Evolutionary conservation across 148 eudicot species (phyloP).

Genomic region (Polygonum maritimum): DNA sequence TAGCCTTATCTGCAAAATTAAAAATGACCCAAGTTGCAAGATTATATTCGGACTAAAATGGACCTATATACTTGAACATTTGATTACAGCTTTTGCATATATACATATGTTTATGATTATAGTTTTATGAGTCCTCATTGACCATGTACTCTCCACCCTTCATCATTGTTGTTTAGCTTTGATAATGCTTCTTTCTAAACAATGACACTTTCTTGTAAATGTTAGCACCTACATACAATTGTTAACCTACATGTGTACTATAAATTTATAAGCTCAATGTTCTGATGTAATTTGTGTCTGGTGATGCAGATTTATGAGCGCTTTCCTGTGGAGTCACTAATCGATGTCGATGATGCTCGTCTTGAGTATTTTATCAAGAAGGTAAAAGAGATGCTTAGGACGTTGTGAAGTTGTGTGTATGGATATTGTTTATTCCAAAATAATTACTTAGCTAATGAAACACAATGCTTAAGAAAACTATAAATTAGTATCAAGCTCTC

Average conservation of each 20-base stretch:
- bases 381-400: slow-evolving; percentile 24
- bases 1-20: neutral
- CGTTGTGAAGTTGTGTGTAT: neutral
- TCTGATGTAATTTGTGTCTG: neutral
- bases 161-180: neutral
- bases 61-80: no score
- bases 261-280: neutral
- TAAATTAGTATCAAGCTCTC: neutral
- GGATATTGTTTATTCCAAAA: neutral
- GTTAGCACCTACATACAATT: neutral
- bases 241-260: neutral
- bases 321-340: slow-evolving; percentile 52
- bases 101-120: neutral
- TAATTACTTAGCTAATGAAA: neutral
- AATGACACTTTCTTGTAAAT: neutral
- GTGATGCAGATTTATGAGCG: slow-evolving; percentile 74
- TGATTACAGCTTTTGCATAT: neutral
- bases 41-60: no score
- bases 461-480: neutral
- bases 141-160: neutral
- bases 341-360: slow-evolving; percentile 75
- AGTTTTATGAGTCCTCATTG: neutral
- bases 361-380: slow-evolving; percentile 62
- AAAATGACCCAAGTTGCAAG: neutral
- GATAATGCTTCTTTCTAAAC: neutral